Base-by-base conservation (phyloP, 2,329 filamentous ascomycete species). In the Ilyonectria destructans region DNA sequence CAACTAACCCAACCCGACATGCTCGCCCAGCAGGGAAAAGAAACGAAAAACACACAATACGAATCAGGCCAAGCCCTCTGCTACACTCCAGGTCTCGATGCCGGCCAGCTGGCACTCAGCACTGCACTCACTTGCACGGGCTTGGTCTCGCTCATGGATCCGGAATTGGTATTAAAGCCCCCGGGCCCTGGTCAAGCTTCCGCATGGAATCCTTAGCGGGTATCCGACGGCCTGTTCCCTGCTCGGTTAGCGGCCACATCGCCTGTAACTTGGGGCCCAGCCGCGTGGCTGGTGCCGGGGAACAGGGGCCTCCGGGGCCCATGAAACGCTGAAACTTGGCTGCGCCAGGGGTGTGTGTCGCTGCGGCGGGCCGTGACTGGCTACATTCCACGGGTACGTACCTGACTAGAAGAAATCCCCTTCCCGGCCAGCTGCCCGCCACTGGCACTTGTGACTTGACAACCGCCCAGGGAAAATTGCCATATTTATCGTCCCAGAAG, bases 271-370 rank as follows among this genome's bases (percentile, higher is more conserved):
- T 45, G 45, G 19, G 10, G 19, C 58, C 46, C 33, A 51, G 43
- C 45, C 58, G 45, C 56, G 56, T 65, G 62, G 62, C 57, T 65
- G 62, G 62, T 59, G 62, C 56, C 62, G 55, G 56, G 62, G 56
- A 65, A 58, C 63, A 31, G 55, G 51, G 63, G 40, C 17, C 13
- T 15, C 6, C 19, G 9, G 13, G 29, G 26, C 48, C 10, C 13
- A 19, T 52, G 49, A 65, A 60, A 57, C 57, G 57, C 58, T 61
- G 57, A 57, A 55, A 66, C 45, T 43, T 43, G 40, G 49, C 56
- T 19, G 15, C 13, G 1, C 23, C 56, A 31, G n/a, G 56, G 56
- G 26, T 57, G 19, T 57, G 19, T 17, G 33, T 12, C 21, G 33
- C 54, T 43, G 43, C 21, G 31, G 33, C 12, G 2, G 33, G n/a